Evolutionary conservation across 164 flowering plant species (phyloP).

Genomic region (Tinospora cordifolia): DNA sequence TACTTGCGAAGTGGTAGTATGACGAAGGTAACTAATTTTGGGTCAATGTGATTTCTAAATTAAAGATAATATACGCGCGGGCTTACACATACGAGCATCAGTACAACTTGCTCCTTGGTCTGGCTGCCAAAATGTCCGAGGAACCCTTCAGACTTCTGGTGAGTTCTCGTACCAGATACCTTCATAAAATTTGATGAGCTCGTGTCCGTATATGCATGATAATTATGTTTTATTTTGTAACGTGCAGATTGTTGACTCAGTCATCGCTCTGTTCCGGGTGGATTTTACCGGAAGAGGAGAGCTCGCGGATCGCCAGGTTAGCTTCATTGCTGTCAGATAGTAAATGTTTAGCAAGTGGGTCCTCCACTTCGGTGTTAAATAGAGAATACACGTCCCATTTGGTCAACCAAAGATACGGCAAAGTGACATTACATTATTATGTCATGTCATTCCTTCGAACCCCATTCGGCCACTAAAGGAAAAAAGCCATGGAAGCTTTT

Average conservation of each 20-base stretch:
- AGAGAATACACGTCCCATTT: too few relatives aligned
- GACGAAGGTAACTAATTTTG: too few relatives aligned
- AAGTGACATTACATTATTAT: too few relatives aligned
- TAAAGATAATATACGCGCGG: constrained; percentile 88
- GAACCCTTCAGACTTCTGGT: constrained; percentile 95
- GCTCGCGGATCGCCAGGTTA: constrained; percentile 95
- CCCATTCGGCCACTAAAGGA: too few relatives aligned
- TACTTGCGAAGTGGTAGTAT: too few relatives aligned
- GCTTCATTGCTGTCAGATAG: not conserved
- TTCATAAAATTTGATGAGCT: not conserved
- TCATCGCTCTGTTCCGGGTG: constrained; percentile 93
- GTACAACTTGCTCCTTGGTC: constrained; percentile 82
- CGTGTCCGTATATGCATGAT: not conserved
- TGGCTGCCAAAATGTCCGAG: constrained; percentile 96
- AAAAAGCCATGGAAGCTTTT: too few relatives aligned
- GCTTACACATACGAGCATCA: constrained; percentile 99
- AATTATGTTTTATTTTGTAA: not conserved
- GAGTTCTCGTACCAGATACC: constrained; percentile 10
- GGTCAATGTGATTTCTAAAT: constrained; percentile 4
- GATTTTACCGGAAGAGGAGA: constrained; percentile 98
- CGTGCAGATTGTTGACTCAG: constrained; percentile 84
- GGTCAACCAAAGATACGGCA: too few relatives aligned
- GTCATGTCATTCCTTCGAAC: too few relatives aligned
- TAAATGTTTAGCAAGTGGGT: too few relatives aligned
- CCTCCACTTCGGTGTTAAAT: too few relatives aligned